Conservation (phyloP, 2,329 filamentous ascomycete species). For the Ascochyta fabae region DNA sequence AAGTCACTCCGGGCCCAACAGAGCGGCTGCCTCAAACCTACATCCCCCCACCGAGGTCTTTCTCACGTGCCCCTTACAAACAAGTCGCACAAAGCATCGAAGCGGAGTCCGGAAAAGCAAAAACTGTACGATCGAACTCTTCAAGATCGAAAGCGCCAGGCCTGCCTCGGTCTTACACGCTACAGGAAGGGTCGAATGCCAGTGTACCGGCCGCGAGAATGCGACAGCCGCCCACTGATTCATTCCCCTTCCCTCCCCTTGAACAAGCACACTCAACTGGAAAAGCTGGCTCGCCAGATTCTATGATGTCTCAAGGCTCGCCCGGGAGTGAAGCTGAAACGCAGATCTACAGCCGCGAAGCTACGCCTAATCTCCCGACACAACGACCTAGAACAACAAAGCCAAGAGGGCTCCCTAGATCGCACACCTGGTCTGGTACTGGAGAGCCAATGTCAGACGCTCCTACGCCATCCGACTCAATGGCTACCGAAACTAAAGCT, state of each 20-base stretch:
- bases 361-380: conserved; percentile 29
- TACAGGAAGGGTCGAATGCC: background rate
- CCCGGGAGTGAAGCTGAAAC: conserved; percentile 28
- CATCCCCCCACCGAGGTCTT: conserved; percentile 28
- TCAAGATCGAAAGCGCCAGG: background rate
- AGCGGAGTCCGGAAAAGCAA: conserved; percentile 18
- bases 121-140: background rate
- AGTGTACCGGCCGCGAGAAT: background rate
- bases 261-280: conserved; percentile 8
- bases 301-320: conserved; percentile 22
- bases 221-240: conserved; percentile 12
- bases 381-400: conserved; percentile 29
- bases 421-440: conserved; percentile 47
- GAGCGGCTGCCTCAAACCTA: conserved; percentile 39
- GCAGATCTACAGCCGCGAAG: conserved; percentile 31
- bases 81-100: conserved; percentile 33
- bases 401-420: conserved; percentile 41
- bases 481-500: conserved; percentile 11
- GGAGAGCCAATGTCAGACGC: conserved; percentile 45
- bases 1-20: conserved; percentile 36
- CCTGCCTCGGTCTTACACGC: conserved; percentile 3
- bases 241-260: conserved; percentile 7
- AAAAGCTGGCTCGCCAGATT: conserved; percentile 31
- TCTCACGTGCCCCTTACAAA: conserved; percentile 21
- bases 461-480: conserved; percentile 29